A percentile compares a stretch with the other conserved stretches of the same genome.
These are phyloP conservation scores for Arachis stenosperma DNA, from an alignment of 306 rosid species.

Conservation along the genomic window DNA sequence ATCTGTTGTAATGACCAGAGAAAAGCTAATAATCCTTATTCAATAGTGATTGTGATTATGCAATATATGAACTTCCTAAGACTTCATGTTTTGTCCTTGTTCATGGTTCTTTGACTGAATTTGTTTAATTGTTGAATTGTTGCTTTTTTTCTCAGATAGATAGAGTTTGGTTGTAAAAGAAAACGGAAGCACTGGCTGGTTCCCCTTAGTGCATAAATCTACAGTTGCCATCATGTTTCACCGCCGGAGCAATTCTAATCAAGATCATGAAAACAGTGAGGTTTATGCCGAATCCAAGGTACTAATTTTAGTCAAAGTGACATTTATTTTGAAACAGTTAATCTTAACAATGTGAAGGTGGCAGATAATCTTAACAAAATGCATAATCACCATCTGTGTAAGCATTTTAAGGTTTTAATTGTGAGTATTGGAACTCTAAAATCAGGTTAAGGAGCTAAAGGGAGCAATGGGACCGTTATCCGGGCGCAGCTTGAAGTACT, in stretches of 20 bases:
- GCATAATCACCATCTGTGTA: no score
- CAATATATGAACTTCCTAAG: slow-evolving; percentile 7
- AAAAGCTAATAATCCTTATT: not conserved
- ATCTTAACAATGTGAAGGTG: not conserved
- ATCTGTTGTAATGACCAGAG: slow-evolving; percentile 30
- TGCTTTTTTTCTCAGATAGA: slow-evolving; percentile 2
- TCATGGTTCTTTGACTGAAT: not conserved
- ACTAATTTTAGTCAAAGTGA: not conserved
- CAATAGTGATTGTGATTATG: not conserved
- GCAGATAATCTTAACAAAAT: no score
- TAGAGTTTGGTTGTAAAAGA: slow-evolving; percentile 31
- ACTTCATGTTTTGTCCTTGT: slow-evolving; percentile 16
- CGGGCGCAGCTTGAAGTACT: slow-evolving; percentile 66
- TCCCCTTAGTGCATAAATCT: slow-evolving; percentile 25
- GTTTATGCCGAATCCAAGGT: slow-evolving; percentile 48
- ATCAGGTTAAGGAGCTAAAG: slow-evolving; percentile 72
- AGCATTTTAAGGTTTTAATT: not conserved
- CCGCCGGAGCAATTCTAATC: slow-evolving; percentile 43
- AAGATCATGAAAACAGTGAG: slow-evolving; percentile 38
- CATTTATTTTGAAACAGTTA: no score
- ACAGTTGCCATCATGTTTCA: slow-evolving; percentile 46
- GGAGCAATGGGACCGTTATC: slow-evolving; percentile 70
- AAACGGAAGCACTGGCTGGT: slow-evolving; percentile 31
- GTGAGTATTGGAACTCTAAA: not conserved
- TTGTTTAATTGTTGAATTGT: not conserved